These are phyloP conservation scores for Trametes versicolor DNA, from an alignment of 1,284 basidiomycete genomes.

Conservation along the genomic window DNA sequence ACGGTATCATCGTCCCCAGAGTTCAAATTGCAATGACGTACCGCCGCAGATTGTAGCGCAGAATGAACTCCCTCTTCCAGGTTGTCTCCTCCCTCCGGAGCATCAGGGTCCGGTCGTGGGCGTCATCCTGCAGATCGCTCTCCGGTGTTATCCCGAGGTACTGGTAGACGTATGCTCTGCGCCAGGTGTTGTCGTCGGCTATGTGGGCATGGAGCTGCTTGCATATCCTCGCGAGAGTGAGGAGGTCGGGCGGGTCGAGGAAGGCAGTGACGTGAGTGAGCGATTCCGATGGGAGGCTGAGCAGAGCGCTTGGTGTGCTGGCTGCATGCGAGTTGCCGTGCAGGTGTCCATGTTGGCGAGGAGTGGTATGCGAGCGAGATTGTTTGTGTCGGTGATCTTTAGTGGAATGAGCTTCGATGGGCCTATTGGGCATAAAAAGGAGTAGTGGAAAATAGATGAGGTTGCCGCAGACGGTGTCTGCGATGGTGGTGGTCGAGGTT, in stretches of 20 bases:
- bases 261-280: constrained; percentile 84
- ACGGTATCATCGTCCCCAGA: constrained; percentile 12
- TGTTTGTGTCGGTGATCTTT: constrained; percentile 44
- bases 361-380: constrained; percentile 35
- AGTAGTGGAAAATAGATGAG: constrained; percentile 26
- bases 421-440: constrained; percentile 67
- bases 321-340: constrained; percentile 31
- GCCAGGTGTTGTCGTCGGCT: constrained; percentile 86
- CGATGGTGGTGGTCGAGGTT: constrained; percentile 43
- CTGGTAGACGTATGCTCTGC: constrained; percentile 78
- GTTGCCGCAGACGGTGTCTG: constrained; percentile 44
- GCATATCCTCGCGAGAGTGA: constrained; percentile 66
- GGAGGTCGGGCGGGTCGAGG: constrained; percentile 73
- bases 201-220: constrained; percentile 69
- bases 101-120: constrained; percentile 50
- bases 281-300: constrained; percentile 74
- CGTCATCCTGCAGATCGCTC: constrained; percentile 53
- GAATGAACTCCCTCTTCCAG: constrained; percentile 77
- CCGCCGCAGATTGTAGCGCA: constrained; percentile 63
- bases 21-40: constrained; percentile 44
- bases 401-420: constrained; percentile 47
- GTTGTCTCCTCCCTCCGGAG: constrained; percentile 64
- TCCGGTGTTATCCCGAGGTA: constrained; percentile 76
- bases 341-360: constrained; percentile 63
- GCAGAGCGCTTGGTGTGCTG: constrained; percentile 47